phyloP scores from a whole-genome alignment of 306 rosid genomes.

The Cicer pinnatifidum region DNA sequence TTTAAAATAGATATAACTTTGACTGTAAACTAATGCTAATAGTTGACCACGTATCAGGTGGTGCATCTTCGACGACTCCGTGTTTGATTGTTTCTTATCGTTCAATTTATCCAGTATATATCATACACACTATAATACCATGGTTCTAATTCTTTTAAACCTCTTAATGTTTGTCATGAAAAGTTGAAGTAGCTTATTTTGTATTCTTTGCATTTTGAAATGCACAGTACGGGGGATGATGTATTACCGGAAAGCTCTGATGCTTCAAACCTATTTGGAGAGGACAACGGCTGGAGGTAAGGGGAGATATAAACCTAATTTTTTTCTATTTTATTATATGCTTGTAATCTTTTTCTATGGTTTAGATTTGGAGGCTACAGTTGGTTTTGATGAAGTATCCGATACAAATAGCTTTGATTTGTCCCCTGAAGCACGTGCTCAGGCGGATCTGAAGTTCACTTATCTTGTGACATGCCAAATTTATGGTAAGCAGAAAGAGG shows the following conservation, averaged over 20 bases:
- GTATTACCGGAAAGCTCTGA: constrained; percentile 95
- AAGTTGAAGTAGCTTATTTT: constrained; percentile 16
- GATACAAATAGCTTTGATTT: constrained; percentile 76
- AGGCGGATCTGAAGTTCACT: constrained; percentile 91
- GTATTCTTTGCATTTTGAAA: constrained; percentile 41
- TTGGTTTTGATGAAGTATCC: constrained; percentile 57
- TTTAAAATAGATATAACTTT: background rate
- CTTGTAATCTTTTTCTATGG: constrained; percentile 29
- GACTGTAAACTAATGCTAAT: background rate
- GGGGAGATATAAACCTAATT: constrained; percentile 35
- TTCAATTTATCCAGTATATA: background rate
- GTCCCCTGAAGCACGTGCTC: constrained; percentile 90
- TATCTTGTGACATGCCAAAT: constrained; percentile 92
- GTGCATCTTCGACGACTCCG: background rate
- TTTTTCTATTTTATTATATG: constrained; percentile 21
- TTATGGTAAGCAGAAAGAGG: constrained; percentile 93
- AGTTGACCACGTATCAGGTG: background rate
- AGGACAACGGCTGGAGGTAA: constrained; percentile 67
- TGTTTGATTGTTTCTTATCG: background rate
- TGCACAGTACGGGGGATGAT: constrained; percentile 95
- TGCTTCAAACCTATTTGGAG: constrained; percentile 95
- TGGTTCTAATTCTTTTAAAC: background rate
- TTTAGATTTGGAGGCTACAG: constrained; percentile 78
- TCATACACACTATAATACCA: background rate
- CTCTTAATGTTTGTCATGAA: background rate